phyloP scores from a whole-genome alignment of 805 yeast species.

The Lipomyces starkeyi region DNA sequence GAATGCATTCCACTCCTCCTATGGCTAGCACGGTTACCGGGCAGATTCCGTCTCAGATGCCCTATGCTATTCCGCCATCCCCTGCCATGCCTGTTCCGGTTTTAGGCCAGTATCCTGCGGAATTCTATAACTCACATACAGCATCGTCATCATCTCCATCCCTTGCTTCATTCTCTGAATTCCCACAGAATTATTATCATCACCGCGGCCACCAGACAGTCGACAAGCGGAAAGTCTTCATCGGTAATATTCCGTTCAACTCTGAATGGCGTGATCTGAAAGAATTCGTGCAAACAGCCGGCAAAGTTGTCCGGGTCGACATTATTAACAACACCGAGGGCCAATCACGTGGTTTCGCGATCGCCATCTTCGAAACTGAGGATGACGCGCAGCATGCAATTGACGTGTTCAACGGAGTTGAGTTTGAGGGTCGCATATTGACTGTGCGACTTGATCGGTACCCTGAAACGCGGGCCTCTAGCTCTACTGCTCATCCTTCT shows the following conservation, averaged over 20 bases:
- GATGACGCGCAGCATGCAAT: conserved; percentile 59
- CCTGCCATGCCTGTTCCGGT: background rate
- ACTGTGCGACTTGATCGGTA: conserved; percentile 66
- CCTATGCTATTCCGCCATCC: background rate
- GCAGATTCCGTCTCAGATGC: conserved; percentile 1
- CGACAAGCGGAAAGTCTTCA: conserved; percentile 45
- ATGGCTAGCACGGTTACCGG: background rate
- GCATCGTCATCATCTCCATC: conserved; percentile 7
- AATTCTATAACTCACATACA: background rate
- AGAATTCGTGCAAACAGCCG: conserved; percentile 42
- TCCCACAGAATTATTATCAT: background rate
- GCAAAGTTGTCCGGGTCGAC: conserved; percentile 47
- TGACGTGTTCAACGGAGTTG: conserved; percentile 55
- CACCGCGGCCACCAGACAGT: conserved; percentile 11
- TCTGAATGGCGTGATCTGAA: conserved; percentile 46
- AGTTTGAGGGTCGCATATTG: conserved; percentile 64
- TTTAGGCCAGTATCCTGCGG: background rate
- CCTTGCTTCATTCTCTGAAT: background rate
- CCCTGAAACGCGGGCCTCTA: conserved; percentile 45
- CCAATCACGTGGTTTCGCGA: conserved; percentile 65
- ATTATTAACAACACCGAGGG: conserved; percentile 51
- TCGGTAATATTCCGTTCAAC: conserved; percentile 47
- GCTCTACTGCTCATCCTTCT: conserved; percentile 3
- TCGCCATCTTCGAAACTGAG: conserved; percentile 58
- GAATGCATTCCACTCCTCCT: conserved; percentile 2